phyloP scores from a whole-genome alignment of 768 basidiomycete genomes.

The Kwoniella heveanensis region DNA sequence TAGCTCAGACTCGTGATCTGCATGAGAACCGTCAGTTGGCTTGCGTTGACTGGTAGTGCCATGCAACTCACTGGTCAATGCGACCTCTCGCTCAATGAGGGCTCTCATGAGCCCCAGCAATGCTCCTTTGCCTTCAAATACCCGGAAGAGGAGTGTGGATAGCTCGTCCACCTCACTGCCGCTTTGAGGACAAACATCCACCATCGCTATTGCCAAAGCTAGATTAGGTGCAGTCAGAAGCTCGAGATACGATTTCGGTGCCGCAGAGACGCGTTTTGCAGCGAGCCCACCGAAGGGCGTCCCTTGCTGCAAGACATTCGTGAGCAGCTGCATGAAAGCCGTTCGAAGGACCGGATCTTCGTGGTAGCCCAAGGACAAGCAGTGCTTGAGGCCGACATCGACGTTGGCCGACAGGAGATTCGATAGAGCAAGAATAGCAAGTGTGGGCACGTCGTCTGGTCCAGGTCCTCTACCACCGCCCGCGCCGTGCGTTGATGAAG shows the following conservation, averaged over 20 bases:
- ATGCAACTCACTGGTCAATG: constrained; percentile 65
- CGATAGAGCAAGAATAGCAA: constrained; percentile 77
- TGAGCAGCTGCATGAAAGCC: constrained; percentile 83
- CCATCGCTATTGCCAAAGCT: constrained; percentile 68
- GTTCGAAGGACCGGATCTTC: constrained; percentile 68
- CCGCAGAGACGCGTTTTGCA: constrained; percentile 14
- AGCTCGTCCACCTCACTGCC: constrained; percentile 71
- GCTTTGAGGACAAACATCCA: constrained; percentile 75
- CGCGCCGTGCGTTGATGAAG: constrained; percentile 10
- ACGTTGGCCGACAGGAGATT: constrained; percentile 81
- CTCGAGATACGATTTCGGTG: constrained; percentile 29
- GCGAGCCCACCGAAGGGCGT: constrained; percentile 67
- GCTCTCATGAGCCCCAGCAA: constrained; percentile 74
- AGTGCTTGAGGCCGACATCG: constrained; percentile 86
- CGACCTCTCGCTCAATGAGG: constrained; percentile 83
- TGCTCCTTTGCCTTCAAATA: constrained; percentile 76
- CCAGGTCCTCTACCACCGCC: constrained; percentile 1
- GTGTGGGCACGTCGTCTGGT: constrained; percentile 56
- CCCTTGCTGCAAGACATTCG: constrained; percentile 75
- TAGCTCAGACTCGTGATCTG: constrained; percentile 75
- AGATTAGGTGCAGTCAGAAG: constrained; percentile 25
- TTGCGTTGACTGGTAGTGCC: background rate
- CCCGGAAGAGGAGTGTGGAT: constrained; percentile 78
- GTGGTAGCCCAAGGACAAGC: constrained; percentile 76
- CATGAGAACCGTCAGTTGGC: background rate